Percentiles rank a stretch among this genome's conserved stretches.
Conservation (phyloP, 1,139 yeast genomes). For the Debaryomyces singareniensis region DNA sequence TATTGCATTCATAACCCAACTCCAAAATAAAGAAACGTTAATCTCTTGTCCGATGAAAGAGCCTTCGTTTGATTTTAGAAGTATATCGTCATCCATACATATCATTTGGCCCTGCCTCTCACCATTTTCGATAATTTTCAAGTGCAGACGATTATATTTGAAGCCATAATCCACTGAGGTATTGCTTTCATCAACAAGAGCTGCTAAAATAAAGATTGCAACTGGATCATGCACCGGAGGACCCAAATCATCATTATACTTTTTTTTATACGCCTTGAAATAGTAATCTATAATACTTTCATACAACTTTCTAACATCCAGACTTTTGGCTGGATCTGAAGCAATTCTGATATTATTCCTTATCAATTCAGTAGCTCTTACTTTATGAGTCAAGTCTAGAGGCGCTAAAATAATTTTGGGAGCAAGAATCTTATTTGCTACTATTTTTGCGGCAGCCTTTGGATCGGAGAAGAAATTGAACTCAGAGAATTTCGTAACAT, state of each 20-base stretch:
- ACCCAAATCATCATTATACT: slow-evolving; percentile 45
- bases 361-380: slow-evolving; percentile 48
- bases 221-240: slow-evolving; percentile 85
- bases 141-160: slow-evolving; percentile 20
- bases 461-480: slow-evolving; percentile 78
- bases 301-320: slow-evolving; percentile 46
- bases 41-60: slow-evolving; percentile 39
- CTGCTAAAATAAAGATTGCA: slow-evolving; percentile 56
- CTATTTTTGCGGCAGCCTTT: slow-evolving; percentile 56
- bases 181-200: slow-evolving; percentile 26
- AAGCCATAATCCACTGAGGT: slow-evolving; percentile 20
- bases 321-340: slow-evolving; percentile 10
- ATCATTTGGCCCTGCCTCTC: slow-evolving; percentile 28
- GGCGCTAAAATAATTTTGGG: slow-evolving; percentile 55
- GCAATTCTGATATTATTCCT: slow-evolving; percentile 23
- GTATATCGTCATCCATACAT: slow-evolving; percentile 24
- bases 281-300: slow-evolving; percentile 54
- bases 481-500: slow-evolving; percentile 56
- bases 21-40: slow-evolving; percentile 50
- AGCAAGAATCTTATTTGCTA: slow-evolving; percentile 39
- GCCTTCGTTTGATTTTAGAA: slow-evolving; percentile 28
- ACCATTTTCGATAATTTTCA: slow-evolving; percentile 23
- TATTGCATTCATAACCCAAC: slow-evolving; percentile 36
- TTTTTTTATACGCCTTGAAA: slow-evolving; percentile 36
- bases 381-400: slow-evolving; percentile 65